Conservation (phyloP, 805 yeast species). For the Saccharomycopsis sp. region DNA sequence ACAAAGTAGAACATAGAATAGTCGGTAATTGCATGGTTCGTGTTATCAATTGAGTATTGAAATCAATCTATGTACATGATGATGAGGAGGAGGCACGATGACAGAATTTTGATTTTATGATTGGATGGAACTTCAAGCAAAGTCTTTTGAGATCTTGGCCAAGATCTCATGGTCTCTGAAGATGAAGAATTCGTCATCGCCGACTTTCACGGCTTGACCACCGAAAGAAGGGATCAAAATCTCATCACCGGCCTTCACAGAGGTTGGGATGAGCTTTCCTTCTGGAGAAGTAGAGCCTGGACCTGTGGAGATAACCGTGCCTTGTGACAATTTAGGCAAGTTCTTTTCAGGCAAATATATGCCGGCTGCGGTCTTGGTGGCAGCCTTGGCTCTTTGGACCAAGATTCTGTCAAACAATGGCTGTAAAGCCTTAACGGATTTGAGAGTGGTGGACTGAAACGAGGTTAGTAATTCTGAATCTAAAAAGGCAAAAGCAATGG, state of each 20-base stretch:
- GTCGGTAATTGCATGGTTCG: too few species aligned
- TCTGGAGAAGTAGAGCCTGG: conserved; percentile 77
- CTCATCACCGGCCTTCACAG: conserved; percentile 83
- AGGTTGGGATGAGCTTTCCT: conserved; percentile 64
- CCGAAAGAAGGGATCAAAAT: conserved; percentile 94
- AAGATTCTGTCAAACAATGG: conserved; percentile 95
- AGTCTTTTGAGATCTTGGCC: conserved; percentile 75
- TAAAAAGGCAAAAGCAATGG: neutral
- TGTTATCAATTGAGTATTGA: neutral
- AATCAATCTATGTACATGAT: neutral
- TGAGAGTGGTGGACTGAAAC: conserved; percentile 50
- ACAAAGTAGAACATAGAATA: too few species aligned
- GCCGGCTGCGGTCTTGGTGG: conserved; percentile 86
- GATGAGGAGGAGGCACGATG: too few species aligned
- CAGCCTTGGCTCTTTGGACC: conserved; percentile 89
- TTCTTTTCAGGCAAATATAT: conserved; percentile 92
- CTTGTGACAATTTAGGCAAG: conserved; percentile 89
- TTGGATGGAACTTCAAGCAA: too few species aligned
- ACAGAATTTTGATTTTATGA: too few species aligned
- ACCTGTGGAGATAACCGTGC: conserved; percentile 87
- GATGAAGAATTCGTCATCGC: conserved; percentile 65
- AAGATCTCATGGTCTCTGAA: conserved; percentile 92
- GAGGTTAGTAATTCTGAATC: neutral
- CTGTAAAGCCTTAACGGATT: conserved; percentile 76
- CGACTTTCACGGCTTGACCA: conserved; percentile 81